Percentiles rank a stretch among this genome's conserved stretches.
These are phyloP conservation scores for Limonomyces culmigenus DNA, from an alignment of 1,284 basidiomycete genomes.

Conservation along the genomic window DNA sequence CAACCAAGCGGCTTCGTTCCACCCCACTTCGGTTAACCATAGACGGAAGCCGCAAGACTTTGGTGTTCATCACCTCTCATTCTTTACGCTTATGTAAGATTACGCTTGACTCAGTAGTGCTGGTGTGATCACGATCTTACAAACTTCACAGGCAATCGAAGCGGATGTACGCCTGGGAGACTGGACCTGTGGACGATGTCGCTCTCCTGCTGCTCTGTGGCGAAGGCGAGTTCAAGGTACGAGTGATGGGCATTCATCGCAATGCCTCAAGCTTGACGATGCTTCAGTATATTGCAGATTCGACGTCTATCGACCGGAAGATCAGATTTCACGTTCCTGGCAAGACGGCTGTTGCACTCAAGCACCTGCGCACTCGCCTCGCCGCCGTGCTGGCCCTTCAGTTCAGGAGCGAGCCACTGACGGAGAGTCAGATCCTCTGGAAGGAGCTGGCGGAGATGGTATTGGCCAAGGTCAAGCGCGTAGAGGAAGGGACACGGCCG, in stretches of 20 bases:
- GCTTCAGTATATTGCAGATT: conserved; percentile 50
- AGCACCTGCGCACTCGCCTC: conserved; percentile 60
- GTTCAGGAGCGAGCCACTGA: conserved; percentile 45
- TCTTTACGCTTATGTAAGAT: conserved; percentile 81
- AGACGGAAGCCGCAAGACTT: conserved; percentile 50
- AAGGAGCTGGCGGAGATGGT: conserved; percentile 52
- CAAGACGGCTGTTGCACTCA: conserved; percentile 69
- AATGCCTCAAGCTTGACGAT: no score
- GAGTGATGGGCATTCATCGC: no score
- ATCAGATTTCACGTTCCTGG: conserved; percentile 58
- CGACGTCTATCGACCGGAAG: conserved; percentile 74
- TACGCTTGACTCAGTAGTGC: no score
- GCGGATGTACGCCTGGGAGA: conserved; percentile 95
- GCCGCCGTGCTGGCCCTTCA: conserved; percentile 44
- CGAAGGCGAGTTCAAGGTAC: conserved; percentile 80
- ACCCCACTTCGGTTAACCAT: conserved; percentile 89
- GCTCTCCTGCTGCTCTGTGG: conserved; percentile 80
- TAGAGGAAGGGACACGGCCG: conserved; percentile 11
- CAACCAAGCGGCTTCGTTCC: conserved; percentile 71
- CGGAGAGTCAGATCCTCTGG: conserved; percentile 46
- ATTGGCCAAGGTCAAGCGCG: conserved; percentile 29
- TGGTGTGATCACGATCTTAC: no score
- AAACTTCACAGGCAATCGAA: conserved; percentile 60
- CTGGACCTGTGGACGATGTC: conserved; percentile 76
- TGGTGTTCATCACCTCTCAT: conserved; percentile 59